phyloP scores from a whole-genome alignment of 2,329 filamentous ascomycete genomes.

The Epichloe gansuensis region DNA sequence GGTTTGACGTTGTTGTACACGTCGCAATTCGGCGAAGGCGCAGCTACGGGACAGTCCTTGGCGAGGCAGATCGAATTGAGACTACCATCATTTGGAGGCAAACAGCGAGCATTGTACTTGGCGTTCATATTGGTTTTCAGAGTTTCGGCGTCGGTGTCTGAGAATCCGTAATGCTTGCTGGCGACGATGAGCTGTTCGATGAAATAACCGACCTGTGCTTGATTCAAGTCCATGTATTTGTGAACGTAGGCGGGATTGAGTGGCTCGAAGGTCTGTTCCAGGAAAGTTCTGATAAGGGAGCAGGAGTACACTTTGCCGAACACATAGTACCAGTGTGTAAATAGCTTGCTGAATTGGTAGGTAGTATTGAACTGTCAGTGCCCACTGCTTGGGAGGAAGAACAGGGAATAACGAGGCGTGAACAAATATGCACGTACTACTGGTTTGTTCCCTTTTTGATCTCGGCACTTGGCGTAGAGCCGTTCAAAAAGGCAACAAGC shows the following conservation, averaged over 20 bases:
- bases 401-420: not conserved
- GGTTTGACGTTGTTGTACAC: constrained; percentile 13
- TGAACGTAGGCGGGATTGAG: constrained; percentile 18
- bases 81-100: constrained; percentile 10
- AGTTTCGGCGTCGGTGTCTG: constrained; percentile 13
- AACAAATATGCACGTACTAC: constrained; percentile 11
- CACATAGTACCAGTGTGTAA: constrained; percentile 17
- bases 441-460: constrained; percentile 16
- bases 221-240: constrained; percentile 21
- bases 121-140: constrained; percentile 13
- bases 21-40: constrained; percentile 14
- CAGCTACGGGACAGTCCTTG: constrained; percentile 15
- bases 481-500: constrained; percentile 14
- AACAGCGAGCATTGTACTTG: constrained; percentile 17
- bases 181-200: constrained; percentile 17
- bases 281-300: constrained; percentile 10
- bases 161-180: constrained; percentile 16
- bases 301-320: constrained; percentile 18
- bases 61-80: constrained; percentile 18
- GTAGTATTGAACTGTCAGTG: not conserved
- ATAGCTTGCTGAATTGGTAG: constrained; percentile 13
- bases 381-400: too few species aligned
- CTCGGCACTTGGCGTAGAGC: constrained; percentile 9
- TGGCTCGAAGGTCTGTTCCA: constrained; percentile 7
- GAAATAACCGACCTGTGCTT: constrained; percentile 17